A percentile compares a stretch with the other conserved stretches of the same genome.
phyloP scores from a whole-genome alignment of 345 rosid genomes.

The Luvunga scandens region DNA sequence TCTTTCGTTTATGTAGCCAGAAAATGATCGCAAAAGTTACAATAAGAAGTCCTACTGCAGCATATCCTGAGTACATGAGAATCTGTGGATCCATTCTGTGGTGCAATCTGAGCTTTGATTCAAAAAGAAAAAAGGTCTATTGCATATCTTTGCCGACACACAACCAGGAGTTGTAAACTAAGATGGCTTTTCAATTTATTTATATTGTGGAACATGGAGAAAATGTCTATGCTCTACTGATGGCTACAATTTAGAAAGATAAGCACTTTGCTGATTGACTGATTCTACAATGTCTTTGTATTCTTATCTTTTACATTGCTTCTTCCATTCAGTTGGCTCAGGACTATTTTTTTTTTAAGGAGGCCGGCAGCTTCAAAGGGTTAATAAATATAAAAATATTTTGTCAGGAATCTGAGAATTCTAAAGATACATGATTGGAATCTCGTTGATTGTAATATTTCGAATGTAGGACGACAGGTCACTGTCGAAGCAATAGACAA shows the following conservation, averaged over 20 bases:
- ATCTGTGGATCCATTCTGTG: constrained; percentile 32
- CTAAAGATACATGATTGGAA: not conserved
- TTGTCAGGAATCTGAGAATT: not conserved
- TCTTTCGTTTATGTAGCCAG: constrained; percentile 23
- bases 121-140: constrained; percentile 6
- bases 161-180: not conserved
- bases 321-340: not conserved
- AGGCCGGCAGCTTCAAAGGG: constrained; percentile 25
- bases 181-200: constrained; percentile 12
- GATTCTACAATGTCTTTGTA: constrained; percentile 34
- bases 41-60: constrained; percentile 26
- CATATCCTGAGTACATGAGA: constrained; percentile 47
- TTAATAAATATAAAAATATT: not conserved
- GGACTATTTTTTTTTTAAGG: not conserved
- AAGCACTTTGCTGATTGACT: constrained; percentile 22
- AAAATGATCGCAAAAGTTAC: constrained; percentile 12
- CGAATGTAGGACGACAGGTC: not conserved
- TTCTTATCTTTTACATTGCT: constrained; percentile 11
- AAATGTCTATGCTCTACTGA: constrained; percentile 28
- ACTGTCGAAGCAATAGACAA: not conserved
- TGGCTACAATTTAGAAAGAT: constrained; percentile 5
- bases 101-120: constrained; percentile 9
- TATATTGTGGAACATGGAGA: constrained; percentile 22
- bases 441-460: not conserved
- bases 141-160: not conserved